A percentile compares a stretch with the other conserved stretches of the same genome.
These are phyloP conservation scores for Naganishia sp. DNA, from an alignment of 1,284 basidiomycete genomes.

Conservation along the genomic window DNA sequence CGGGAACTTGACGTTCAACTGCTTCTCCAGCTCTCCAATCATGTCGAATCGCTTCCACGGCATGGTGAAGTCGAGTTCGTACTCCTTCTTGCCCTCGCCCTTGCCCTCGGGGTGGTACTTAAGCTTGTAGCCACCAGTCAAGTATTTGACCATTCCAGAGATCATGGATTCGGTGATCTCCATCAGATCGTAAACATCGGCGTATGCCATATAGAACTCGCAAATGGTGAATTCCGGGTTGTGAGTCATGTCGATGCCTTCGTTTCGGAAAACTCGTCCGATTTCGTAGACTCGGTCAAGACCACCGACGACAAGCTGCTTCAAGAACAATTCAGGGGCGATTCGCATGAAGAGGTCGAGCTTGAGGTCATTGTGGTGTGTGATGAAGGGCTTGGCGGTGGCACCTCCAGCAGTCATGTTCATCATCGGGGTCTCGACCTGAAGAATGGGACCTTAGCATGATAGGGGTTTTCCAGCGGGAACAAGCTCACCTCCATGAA, in stretches of 20 bases:
- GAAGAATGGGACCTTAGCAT: not conserved
- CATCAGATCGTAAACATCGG: conserved; percentile 99
- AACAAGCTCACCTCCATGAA: conserved; percentile 77
- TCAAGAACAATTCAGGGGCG: conserved; percentile 96
- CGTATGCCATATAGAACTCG: conserved; percentile 99
- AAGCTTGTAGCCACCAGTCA: conserved; percentile 81
- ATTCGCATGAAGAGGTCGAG: conserved; percentile 98
- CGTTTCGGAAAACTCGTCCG: conserved; percentile 96
- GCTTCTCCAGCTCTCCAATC: conserved; percentile 94
- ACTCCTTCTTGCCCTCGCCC: conserved; percentile 65
- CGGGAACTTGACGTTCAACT: conserved; percentile 89
- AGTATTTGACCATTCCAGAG: conserved; percentile 85
- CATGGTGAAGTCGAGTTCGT: conserved; percentile 82
- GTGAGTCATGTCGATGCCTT: conserved; percentile 97
- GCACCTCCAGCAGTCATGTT: conserved; percentile 95
- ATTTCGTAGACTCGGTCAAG: conserved; percentile 98
- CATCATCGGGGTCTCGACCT: conserved; percentile 97
- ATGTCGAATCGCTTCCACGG: conserved; percentile 99
- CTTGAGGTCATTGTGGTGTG: conserved; percentile 97
- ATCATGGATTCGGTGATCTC: conserved; percentile 92
- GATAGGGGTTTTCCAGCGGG: not conserved
- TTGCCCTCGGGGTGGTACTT: conserved; percentile 92
- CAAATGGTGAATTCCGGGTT: conserved; percentile 98
- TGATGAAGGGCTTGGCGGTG: conserved; percentile 97
- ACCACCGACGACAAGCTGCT: conserved; percentile 95